Conservation (phyloP, 225 moss, liverwort and hornwort genomes). For the Neckera pumila region DNA sequence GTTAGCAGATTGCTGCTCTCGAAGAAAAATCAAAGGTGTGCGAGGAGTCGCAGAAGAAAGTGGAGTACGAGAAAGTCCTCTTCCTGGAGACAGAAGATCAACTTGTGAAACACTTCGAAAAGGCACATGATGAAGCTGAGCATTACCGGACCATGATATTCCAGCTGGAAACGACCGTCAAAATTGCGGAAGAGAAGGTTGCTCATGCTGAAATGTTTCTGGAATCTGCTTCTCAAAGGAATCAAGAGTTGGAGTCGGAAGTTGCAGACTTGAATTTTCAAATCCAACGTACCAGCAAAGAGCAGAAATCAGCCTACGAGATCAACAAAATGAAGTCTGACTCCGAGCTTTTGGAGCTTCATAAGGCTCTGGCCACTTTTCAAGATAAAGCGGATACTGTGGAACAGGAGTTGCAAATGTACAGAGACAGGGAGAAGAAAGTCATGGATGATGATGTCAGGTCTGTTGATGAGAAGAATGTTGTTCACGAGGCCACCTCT, state of each 20-base stretch:
- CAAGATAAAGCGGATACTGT: slow-evolving; percentile 9
- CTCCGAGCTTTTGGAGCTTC: slow-evolving; percentile 8
- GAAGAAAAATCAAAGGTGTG: slow-evolving; percentile 30
- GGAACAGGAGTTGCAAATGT: slow-evolving; percentile 25
- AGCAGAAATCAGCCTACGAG: neutral
- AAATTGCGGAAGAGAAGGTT: slow-evolving; percentile 22
- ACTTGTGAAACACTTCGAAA: slow-evolving; percentile 29
- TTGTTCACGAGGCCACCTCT: slow-evolving; percentile 17
- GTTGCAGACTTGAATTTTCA: slow-evolving; percentile 6
- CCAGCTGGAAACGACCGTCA: slow-evolving; percentile 17
- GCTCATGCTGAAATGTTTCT: slow-evolving; percentile 15
- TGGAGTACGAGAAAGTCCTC: slow-evolving; percentile 37
- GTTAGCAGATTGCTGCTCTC: slow-evolving; percentile 24
- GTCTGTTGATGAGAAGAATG: slow-evolving; percentile 26
- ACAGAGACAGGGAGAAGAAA: slow-evolving; percentile 16
- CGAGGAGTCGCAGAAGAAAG: slow-evolving; percentile 41
- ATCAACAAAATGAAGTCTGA: neutral
- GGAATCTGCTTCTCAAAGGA: slow-evolving; percentile 11
- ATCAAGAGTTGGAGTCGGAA: slow-evolving; percentile 19
- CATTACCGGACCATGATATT: slow-evolving; percentile 18
- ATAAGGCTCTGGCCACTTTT: neutral
- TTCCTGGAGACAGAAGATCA: slow-evolving; percentile 44
- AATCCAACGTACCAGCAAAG: neutral
- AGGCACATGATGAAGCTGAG: slow-evolving; percentile 32
- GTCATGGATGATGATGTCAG: slow-evolving; percentile 11